Evolutionary conservation across 2,329 filamentous ascomycete genomes (phyloP).

Genomic region (Xylariomycetidae sp.): DNA sequence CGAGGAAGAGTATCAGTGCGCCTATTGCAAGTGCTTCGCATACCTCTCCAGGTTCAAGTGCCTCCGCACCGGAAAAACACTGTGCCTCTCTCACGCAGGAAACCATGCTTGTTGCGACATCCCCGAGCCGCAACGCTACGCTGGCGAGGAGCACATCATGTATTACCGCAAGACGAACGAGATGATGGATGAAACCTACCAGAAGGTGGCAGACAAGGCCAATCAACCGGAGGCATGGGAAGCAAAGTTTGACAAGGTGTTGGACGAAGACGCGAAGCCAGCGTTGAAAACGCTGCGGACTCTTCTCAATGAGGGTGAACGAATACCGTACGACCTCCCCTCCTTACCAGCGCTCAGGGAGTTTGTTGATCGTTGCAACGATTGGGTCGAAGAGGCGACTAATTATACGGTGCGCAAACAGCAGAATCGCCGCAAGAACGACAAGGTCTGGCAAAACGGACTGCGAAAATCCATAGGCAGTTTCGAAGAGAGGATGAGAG

Average conservation of each 20-base stretch:
- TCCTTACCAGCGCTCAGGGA: conserved; percentile 75
- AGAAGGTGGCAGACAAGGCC: conserved; percentile 81
- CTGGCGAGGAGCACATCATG: conserved; percentile 65
- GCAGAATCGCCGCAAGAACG: conserved; percentile 92
- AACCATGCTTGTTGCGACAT: conserved; percentile 73
- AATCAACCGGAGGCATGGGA: conserved; percentile 82
- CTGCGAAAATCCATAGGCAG: conserved; percentile 61
- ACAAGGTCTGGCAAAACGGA: conserved; percentile 75
- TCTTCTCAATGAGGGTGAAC: conserved; percentile 87
- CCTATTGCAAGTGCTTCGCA: conserved; percentile 85
- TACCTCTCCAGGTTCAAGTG: conserved; percentile 91
- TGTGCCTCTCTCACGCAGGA: conserved; percentile 80
- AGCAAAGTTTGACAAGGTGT: conserved; percentile 76
- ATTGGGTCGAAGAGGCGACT: conserved; percentile 95
- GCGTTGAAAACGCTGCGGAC: conserved; percentile 79
- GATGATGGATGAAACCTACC: conserved; percentile 57
- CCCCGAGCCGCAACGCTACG: conserved; percentile 59
- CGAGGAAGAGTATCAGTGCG: conserved; percentile 90
- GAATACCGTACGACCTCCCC: conserved; percentile 83
- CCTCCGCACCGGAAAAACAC: conserved; percentile 68
- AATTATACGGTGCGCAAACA: conserved; percentile 96
- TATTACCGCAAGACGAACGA: conserved; percentile 73
- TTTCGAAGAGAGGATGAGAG: conserved; percentile 63
- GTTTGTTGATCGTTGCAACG: conserved; percentile 94
- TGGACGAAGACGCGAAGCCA: conserved; percentile 79